Conservation (phyloP, 805 yeast species). For the Candida easanensis region DNA sequence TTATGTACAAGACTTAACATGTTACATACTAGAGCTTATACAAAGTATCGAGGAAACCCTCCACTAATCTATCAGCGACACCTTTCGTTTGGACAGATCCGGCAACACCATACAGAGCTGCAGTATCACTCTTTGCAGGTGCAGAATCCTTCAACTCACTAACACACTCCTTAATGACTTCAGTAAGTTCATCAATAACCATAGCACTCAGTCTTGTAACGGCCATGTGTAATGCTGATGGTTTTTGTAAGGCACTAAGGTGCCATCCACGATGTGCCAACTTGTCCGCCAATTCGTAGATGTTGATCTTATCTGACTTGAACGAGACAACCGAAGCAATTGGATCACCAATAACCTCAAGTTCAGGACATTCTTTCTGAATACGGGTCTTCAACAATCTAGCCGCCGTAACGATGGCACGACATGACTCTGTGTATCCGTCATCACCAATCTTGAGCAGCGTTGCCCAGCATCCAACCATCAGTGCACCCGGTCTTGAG, state of each 20-base stretch:
- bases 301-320: constrained; percentile 55
- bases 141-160: constrained; percentile 23
- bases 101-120: constrained; percentile 93
- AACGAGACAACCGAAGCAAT: constrained; percentile 79
- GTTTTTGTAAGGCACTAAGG: constrained; percentile 79
- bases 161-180: constrained; percentile 36
- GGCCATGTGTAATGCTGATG: constrained; percentile 90
- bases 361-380: constrained; percentile 46
- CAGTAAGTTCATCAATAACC: constrained; percentile 58
- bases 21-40: constrained; percentile 45
- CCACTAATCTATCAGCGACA: constrained; percentile 75
- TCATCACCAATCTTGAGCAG: constrained; percentile 74
- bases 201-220: constrained; percentile 69
- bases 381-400: constrained; percentile 51
- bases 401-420: constrained; percentile 65
- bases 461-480: constrained; percentile 99
- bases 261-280: constrained; percentile 82
- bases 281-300: constrained; percentile 77
- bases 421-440: constrained; percentile 73
- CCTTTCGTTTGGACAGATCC: constrained; percentile 85
- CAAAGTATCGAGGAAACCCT: constrained; percentile 76
- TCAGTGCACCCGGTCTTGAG: constrained; percentile 92
- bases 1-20: neutral
- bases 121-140: constrained; percentile 55
- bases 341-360: constrained; percentile 84